These are phyloP conservation scores for Trichoderma sp. DNA, from an alignment of 2,329 filamentous ascomycete genomes.

Conservation along the genomic window DNA sequence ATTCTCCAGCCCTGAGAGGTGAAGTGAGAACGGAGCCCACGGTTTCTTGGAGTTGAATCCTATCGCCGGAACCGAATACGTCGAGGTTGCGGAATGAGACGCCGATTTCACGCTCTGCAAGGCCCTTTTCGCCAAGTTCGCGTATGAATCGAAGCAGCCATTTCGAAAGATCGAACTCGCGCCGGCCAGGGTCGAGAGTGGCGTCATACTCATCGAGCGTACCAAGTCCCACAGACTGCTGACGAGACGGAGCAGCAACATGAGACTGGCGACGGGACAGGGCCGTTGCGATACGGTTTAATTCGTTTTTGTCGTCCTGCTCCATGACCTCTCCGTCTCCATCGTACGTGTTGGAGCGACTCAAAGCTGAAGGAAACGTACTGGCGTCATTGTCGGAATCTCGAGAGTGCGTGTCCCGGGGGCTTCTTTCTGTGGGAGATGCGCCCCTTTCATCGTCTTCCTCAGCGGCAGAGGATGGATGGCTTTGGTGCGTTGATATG, in stretches of 20 bases:
- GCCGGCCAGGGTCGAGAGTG: conserved; percentile 43
- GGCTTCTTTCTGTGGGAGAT: neutral
- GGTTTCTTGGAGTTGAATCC: conserved; percentile 69
- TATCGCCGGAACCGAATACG: conserved; percentile 67
- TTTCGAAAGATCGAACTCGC: conserved; percentile 46
- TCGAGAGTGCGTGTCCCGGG: conserved; percentile 9
- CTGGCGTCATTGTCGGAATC: conserved; percentile 19
- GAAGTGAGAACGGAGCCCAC: conserved; percentile 61
- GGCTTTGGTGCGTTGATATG: neutral
- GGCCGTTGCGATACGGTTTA: conserved; percentile 45
- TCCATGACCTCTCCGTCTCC: conserved; percentile 35
- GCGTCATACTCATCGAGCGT: conserved; percentile 38
- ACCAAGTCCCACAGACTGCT: conserved; percentile 30
- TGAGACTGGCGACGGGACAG: conserved; percentile 43
- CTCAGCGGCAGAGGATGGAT: neutral
- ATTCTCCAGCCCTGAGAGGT: conserved; percentile 60
- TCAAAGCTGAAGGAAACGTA: conserved; percentile 9
- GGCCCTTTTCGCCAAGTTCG: conserved; percentile 56
- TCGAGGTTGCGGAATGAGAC: conserved; percentile 66
- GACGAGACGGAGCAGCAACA: conserved; percentile 27
- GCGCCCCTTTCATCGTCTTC: neutral
- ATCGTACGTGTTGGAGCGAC: conserved; percentile 24
- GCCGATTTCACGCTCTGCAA: conserved; percentile 57
- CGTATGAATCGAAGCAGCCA: conserved; percentile 47
- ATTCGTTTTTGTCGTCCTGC: conserved; percentile 41